Evolutionary conservation across 78 protist genomes (phyloP).

Genomic region (Chrysochromulina tobinii): DNA sequence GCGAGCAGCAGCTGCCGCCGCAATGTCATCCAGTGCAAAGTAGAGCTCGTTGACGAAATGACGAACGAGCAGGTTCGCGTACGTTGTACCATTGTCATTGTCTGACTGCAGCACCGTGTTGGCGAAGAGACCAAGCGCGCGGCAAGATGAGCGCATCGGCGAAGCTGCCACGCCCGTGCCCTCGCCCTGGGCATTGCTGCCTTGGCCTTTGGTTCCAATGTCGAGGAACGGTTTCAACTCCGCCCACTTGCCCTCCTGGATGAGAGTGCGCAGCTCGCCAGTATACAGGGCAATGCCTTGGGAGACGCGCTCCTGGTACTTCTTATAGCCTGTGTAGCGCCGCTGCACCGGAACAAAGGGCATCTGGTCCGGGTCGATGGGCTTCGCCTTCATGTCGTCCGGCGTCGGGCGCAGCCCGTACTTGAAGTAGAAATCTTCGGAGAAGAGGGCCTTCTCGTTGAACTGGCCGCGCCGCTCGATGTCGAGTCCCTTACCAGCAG

Average conservation of each 20-base stretch:
- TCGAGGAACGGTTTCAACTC: background rate
- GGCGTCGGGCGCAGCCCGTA: background rate
- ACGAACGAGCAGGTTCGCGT: background rate
- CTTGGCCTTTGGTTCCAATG: background rate
- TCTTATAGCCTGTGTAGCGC: background rate
- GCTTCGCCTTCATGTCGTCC: background rate
- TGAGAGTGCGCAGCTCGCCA: background rate
- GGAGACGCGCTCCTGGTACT: background rate
- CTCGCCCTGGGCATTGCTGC: background rate
- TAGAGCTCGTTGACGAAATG: background rate
- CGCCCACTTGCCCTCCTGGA: background rate
- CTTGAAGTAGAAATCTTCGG: conserved; percentile 26
- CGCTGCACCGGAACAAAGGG: background rate
- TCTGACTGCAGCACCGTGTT: background rate
- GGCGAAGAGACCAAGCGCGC: background rate
- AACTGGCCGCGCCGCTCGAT: background rate
- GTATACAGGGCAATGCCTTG: background rate
- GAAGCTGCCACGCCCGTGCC: background rate
- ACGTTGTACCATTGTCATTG: background rate
- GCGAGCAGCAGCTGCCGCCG: background rate
- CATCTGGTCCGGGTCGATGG: background rate
- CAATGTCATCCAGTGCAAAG: background rate
- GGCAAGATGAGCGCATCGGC: background rate
- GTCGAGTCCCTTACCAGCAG: background rate
- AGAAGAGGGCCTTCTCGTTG: conserved; percentile 19